Evolutionary conservation across 805 yeast species (phyloP).

Genomic region (Saturnispora serradocipensis): DNA sequence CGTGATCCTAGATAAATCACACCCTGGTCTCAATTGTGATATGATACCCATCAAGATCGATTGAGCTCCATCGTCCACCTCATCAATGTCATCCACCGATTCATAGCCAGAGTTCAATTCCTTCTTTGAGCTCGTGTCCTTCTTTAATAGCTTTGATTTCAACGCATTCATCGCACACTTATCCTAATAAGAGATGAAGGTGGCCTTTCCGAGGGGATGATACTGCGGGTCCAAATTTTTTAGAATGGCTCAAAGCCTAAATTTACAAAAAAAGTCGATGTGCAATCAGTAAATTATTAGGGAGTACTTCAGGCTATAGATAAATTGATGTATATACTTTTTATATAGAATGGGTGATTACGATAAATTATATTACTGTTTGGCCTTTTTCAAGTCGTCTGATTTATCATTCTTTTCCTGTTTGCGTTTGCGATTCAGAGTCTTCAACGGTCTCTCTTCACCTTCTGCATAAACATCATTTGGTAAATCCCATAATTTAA

Average conservation of each 20-base stretch:
- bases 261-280: not conserved
- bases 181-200: not conserved
- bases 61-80: conserved; percentile 84
- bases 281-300: not conserved
- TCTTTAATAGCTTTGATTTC: not conserved
- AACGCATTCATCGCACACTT: not conserved
- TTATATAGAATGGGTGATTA: not conserved
- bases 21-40: conserved; percentile 85
- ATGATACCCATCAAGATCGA: conserved; percentile 80
- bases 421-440: conserved; percentile 38
- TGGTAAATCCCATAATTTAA: conserved; percentile 73
- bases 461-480: conserved; percentile 72
- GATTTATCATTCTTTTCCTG: conserved; percentile 23
- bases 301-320: not conserved
- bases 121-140: not conserved
- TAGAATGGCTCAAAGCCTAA: not conserved
- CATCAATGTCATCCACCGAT: conserved; percentile 72
- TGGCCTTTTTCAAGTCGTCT: conserved; percentile 15
- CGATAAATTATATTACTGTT: not conserved
- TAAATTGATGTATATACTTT: not conserved
- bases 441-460: conserved; percentile 66
- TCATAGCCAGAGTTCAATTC: not conserved
- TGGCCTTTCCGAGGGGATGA: not conserved
- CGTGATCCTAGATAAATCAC: conserved; percentile 83
- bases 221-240: not conserved